Conservation (phyloP, 306 rosid species). For the Rubus parviflorus region DNA sequence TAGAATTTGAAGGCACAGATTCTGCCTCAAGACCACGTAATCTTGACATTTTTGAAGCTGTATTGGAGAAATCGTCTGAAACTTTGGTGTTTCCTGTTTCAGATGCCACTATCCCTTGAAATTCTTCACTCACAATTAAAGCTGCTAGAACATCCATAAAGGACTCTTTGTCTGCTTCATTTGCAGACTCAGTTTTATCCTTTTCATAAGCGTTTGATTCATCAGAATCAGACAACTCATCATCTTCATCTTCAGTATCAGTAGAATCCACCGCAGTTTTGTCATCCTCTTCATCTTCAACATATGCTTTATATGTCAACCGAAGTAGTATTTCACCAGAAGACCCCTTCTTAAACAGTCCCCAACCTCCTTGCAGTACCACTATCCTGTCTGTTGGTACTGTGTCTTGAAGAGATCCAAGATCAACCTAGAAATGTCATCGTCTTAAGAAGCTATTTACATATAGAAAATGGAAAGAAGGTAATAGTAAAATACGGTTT, state of each 20-base stretch:
- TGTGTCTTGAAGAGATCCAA: conserved; percentile 89
- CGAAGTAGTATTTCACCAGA: conserved; percentile 91
- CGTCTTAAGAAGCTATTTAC: conserved; percentile 17
- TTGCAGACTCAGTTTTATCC: conserved; percentile 33
- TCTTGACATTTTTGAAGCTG: conserved; percentile 40
- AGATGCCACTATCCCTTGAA: conserved; percentile 92
- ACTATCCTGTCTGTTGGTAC: conserved; percentile 98
- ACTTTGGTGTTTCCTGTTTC: conserved; percentile 58
- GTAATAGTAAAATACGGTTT: conserved; percentile 8
- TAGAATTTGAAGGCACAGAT: conserved; percentile 41
- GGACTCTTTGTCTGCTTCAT: conserved; percentile 61
- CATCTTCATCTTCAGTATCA: conserved; percentile 85
- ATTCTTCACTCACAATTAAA: conserved; percentile 91
- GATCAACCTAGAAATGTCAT: conserved; percentile 62
- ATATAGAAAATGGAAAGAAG: background rate
- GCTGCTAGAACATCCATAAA: conserved; percentile 98
- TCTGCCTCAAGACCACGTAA: conserved; percentile 38
- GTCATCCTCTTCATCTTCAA: conserved; percentile 99
- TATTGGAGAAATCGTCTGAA: conserved; percentile 46
- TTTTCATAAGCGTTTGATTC: conserved; percentile 40
- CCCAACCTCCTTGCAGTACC: conserved; percentile 77
- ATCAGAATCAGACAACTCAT: conserved; percentile 74
- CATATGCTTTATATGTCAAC: conserved; percentile 94
- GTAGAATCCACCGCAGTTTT: conserved; percentile 39
- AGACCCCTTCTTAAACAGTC: conserved; percentile 63